Base-by-base conservation (phyloP, 2,329 filamentous ascomycete species). In the Sarocladium kiliense region DNA sequence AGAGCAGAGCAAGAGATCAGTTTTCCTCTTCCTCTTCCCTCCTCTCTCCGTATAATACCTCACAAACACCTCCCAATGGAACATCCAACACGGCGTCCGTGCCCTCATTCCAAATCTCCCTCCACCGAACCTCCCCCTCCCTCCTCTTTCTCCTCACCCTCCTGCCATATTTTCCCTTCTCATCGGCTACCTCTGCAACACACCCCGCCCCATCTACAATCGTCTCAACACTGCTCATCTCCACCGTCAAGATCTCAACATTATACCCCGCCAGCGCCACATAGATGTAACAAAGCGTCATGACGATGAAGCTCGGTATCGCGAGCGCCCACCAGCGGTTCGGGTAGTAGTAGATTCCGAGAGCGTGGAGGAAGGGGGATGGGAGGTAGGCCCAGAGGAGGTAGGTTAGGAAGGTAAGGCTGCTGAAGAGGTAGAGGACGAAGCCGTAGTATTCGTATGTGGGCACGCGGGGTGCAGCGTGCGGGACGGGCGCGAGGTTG, bases 381-480 rank as follows among this genome's bases (percentile, higher is more conserved):
- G 94, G 94, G 5, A 97, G 84, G 72, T 94, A 97, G 14, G 88
- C 88, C 94, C 92, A 97, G 11, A 86, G 75, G 14, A 86, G 74
- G 68, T 84, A 88, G 65, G 82, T 78, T 67, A 88, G 76, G 68
- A 97, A 97, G 2, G 85, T 85, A 53, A 94, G 77, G 21, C 87
- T 90, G 59, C 88, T 92, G 66, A 93, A 90, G 37, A 99, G 81
- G 74, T 99, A 97, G 51, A 99, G 82, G 54, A 96, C 93, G 73
- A 99, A 99, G 68, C 94, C 94, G 70, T 97, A 97, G 81, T 97
- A 99, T 69, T 99, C 94, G 75, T 99, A 97, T 0, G 94, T 99
- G n/a, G 94, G 94, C 2, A 99, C 92, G 68, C 94, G 91, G 1
- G 94, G 94, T 54, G 87, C 87, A 1, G 91, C 92, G 55, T 91